phyloP scores from a whole-genome alignment of 2,329 filamentous ascomycete genomes.

The Diplodia mutila region DNA sequence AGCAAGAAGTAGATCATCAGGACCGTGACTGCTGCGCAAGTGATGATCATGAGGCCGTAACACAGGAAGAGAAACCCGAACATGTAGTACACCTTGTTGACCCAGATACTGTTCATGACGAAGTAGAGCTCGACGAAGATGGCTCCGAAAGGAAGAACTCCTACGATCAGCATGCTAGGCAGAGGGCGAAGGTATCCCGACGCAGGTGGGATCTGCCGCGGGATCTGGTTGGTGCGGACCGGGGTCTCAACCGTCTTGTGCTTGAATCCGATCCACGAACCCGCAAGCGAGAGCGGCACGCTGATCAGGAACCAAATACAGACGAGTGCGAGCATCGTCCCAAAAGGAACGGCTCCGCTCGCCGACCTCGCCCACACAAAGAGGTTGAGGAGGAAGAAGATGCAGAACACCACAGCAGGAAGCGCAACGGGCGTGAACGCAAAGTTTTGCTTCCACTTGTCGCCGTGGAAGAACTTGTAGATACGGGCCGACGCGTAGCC shows the following conservation, averaged over 20 bases:
- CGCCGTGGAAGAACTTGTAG: conserved; percentile 94
- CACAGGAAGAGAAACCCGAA: conserved; percentile 98
- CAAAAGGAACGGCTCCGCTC: conserved; percentile 92
- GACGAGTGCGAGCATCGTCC: conserved; percentile 92
- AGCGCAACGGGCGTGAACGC: conserved; percentile 82
- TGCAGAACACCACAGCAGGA: conserved; percentile 80
- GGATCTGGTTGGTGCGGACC: conserved; percentile 96
- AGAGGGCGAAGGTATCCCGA: conserved; percentile 82
- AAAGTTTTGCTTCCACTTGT: conserved; percentile 94
- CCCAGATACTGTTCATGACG: conserved; percentile 99
- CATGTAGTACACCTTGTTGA: conserved; percentile 99
- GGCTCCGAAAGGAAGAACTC: conserved; percentile 89
- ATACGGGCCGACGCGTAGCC: conserved; percentile 85
- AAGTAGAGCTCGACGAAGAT: conserved; percentile 99
- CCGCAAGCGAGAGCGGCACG: conserved; percentile 84
- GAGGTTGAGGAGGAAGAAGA: conserved; percentile 92
- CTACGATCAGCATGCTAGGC: conserved; percentile 89
- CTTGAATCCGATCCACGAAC: conserved; percentile 93
- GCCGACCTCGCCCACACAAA: conserved; percentile 95
- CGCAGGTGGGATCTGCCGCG: conserved; percentile 87
- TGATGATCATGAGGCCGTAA: conserved; percentile 96
- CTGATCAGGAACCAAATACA: conserved; percentile 97
- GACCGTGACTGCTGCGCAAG: conserved; percentile 87
- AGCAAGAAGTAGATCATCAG: conserved; percentile 95
- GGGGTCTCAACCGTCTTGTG: conserved; percentile 70